Conservation (phyloP, 129 eudicot species). For the Artemisia annua region DNA sequence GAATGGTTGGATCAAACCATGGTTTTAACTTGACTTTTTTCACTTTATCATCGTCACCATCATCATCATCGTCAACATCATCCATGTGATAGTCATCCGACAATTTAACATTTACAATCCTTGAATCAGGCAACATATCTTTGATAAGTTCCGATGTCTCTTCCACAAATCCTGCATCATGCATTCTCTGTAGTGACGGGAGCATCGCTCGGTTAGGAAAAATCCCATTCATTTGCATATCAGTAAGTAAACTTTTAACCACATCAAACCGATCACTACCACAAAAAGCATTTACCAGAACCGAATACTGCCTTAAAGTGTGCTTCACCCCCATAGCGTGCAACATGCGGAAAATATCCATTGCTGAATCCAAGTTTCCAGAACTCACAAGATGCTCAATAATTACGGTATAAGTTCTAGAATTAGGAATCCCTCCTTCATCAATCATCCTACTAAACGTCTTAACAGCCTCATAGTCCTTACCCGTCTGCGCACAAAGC, state of each 20-base stretch:
- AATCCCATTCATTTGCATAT: constrained; percentile 66
- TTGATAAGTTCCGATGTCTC: constrained; percentile 50
- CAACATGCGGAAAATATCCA: constrained; percentile 51
- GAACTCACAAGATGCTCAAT: constrained; percentile 71
- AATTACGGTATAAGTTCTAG: constrained; percentile 68
- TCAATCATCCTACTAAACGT: constrained; percentile 61
- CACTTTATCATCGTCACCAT: constrained; percentile 14
- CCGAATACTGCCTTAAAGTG: constrained; percentile 61
- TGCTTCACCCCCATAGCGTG: constrained; percentile 63
- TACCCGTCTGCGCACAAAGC: constrained; percentile 55
- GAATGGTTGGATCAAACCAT: constrained; percentile 80
- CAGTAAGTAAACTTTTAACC: constrained; percentile 55
- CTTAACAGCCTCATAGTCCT: constrained; percentile 64
- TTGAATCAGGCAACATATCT: constrained; percentile 70
- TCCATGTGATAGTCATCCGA: constrained; percentile 38
- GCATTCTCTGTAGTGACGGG: constrained; percentile 53
- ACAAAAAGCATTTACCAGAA: constrained; percentile 54
- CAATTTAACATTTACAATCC: constrained; percentile 48
- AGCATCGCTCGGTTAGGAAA: constrained; percentile 64
- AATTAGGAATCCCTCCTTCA: constrained; percentile 79
- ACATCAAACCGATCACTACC: constrained; percentile 43
- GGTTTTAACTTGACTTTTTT: constrained; percentile 53
- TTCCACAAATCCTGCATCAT: constrained; percentile 64
- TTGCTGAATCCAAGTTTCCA: constrained; percentile 53
- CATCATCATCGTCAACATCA: constrained; percentile 31